phyloP scores from a whole-genome alignment of 2,329 filamentous ascomycete species.

The Fusarium sublunatum region DNA sequence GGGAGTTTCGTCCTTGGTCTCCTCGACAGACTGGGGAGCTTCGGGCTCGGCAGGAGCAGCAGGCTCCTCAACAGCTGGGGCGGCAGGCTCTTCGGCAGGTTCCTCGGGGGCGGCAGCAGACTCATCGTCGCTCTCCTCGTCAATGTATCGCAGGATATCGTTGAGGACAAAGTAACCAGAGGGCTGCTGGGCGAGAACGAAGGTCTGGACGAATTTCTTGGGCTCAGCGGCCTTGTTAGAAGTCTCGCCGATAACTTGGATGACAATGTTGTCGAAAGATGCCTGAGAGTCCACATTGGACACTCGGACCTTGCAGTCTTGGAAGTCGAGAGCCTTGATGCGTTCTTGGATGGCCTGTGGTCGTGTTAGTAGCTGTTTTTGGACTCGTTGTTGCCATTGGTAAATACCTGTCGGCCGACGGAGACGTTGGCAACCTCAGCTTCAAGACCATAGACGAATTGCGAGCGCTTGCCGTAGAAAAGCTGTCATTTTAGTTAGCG shows the following conservation, averaged over 20 bases:
- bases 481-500: conserved; percentile 61
- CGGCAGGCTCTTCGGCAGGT: conserved; percentile 50
- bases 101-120: conserved; percentile 53
- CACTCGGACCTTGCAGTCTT: conserved; percentile 98
- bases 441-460: conserved; percentile 92
- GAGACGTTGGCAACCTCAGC: conserved; percentile 88
- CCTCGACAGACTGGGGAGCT: conserved; percentile 46
- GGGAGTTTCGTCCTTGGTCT: conserved; percentile 45
- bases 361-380: conserved; percentile 21
- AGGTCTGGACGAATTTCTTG: conserved; percentile 97
- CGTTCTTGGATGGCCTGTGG: conserved; percentile 90
- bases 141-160: conserved; percentile 95
- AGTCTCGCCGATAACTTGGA: conserved; percentile 97
- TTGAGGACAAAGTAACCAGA: conserved; percentile 99
- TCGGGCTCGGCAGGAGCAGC: conserved; percentile 51
- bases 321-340: conserved; percentile 92
- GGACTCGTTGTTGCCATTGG: neutral
- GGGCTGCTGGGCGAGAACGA: conserved; percentile 94
- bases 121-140: conserved; percentile 83
- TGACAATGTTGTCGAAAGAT: conserved; percentile 92
- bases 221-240: conserved; percentile 92
- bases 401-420: conserved; percentile 81
- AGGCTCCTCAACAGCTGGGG: conserved; percentile 45
- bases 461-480: conserved; percentile 96
- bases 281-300: conserved; percentile 97